Evolutionary conservation across 2,329 filamentous ascomycete species (phyloP).

Genomic region (Penicillium verrucosum): DNA sequence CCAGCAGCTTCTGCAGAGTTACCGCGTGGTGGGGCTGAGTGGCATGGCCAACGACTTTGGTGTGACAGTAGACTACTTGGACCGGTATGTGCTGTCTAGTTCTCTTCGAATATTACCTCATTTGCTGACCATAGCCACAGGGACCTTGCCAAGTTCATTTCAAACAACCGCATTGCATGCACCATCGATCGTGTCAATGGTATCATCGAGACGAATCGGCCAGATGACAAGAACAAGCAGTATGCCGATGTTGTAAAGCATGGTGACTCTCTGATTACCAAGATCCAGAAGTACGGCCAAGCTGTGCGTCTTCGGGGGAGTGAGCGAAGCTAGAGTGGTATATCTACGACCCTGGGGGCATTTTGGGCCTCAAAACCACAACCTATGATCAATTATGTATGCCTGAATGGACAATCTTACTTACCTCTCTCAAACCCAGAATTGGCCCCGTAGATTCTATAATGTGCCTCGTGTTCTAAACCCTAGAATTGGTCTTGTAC

Average conservation of each 20-base stretch:
- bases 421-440: background rate
- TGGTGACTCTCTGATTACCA: slow-evolving; percentile 95
- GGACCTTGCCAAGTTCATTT: slow-evolving; percentile 95
- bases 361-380: slow-evolving; percentile 3
- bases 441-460: background rate
- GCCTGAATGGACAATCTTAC: slow-evolving; percentile 8
- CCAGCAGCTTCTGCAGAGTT: slow-evolving; percentile 94
- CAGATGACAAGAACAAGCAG: slow-evolving; percentile 99
- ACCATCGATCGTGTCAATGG: slow-evolving; percentile 96
- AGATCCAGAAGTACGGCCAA: slow-evolving; percentile 98
- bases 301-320: slow-evolving; percentile 90
- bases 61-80: slow-evolving; percentile 92
- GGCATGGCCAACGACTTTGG: slow-evolving; percentile 98
- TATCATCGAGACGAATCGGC: slow-evolving; percentile 95
- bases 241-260: slow-evolving; percentile 98
- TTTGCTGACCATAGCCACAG: slow-evolving; percentile 45
- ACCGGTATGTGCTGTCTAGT: slow-evolving; percentile 61
- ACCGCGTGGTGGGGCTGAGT: slow-evolving; percentile 91
- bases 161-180: slow-evolving; percentile 87
- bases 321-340: slow-evolving; percentile 67
- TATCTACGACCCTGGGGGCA: slow-evolving; percentile 8
- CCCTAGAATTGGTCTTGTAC: too few species aligned
- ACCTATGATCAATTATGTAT: slow-evolving; percentile 8
- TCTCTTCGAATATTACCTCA: background rate
- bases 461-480: background rate